Evolutionary conservation across 805 yeast species (phyloP).

Genomic region (Candida sakaeoensis): DNA sequence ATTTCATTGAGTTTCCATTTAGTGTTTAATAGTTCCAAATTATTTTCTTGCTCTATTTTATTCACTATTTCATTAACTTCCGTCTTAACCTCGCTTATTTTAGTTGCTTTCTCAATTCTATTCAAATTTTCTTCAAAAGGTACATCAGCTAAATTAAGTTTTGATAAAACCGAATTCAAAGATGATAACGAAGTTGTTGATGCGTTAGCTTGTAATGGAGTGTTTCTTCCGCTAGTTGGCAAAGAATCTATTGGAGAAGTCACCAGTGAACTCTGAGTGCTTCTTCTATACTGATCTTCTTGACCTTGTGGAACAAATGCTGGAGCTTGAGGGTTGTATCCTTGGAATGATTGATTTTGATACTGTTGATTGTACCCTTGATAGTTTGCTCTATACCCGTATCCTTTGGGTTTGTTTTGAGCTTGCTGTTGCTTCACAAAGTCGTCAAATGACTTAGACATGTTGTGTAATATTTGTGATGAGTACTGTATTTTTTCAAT

Average conservation of each 20-base stretch:
- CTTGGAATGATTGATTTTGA: constrained; percentile 9
- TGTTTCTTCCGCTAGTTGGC: constrained; percentile 34
- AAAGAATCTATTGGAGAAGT: constrained; percentile 25
- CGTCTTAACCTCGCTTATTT: constrained; percentile 51
- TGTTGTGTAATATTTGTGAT: constrained; percentile 1
- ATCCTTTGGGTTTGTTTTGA: constrained; percentile 31
- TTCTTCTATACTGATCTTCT: constrained; percentile 7
- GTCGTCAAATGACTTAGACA: constrained; percentile 46
- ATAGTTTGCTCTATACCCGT: constrained; percentile 17
- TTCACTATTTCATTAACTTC: constrained; percentile 54
- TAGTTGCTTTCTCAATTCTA: constrained; percentile 47
- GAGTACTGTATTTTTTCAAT: neutral
- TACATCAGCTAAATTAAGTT: constrained; percentile 49
- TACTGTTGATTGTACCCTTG: constrained; percentile 8
- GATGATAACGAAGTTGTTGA: constrained; percentile 74
- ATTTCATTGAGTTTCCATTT: constrained; percentile 68
- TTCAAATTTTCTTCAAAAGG: constrained; percentile 63
- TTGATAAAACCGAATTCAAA: constrained; percentile 64
- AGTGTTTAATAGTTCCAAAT: constrained; percentile 37
- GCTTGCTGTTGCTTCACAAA: constrained; percentile 44
- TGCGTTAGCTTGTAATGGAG: constrained; percentile 33
- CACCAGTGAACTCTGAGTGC: constrained; percentile 11
- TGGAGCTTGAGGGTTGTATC: constrained; percentile 11
- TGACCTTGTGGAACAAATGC: constrained; percentile 9
- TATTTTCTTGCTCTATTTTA: constrained; percentile 39